phyloP scores from a whole-genome alignment of 805 yeast genomes.

The Cyberlindnera galapagoensis region DNA sequence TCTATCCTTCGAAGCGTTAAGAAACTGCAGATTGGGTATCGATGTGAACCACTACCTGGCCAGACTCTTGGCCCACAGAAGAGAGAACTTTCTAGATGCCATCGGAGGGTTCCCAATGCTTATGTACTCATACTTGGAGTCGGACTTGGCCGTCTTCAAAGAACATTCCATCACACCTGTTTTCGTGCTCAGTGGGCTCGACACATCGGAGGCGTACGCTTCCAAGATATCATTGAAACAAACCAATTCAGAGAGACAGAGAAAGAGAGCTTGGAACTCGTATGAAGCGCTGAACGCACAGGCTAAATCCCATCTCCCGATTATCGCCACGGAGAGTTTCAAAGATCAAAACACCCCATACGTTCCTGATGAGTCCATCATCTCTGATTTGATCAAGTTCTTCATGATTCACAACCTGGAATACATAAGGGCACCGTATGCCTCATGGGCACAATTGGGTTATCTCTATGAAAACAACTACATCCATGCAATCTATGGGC shows the following conservation, averaged over 20 bases:
- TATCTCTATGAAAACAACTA: constrained; percentile 51
- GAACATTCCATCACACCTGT: constrained; percentile 67
- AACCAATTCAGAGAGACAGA: constrained; percentile 27
- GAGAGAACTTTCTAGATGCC: constrained; percentile 67
- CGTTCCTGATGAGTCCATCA: constrained; percentile 42
- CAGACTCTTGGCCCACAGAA: constrained; percentile 50
- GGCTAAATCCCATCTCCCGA: constrained; percentile 18
- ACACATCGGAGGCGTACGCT: constrained; percentile 30
- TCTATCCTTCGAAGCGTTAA: constrained; percentile 56
- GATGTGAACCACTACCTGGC: constrained; percentile 78
- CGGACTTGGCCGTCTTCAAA: constrained; percentile 56
- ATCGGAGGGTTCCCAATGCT: constrained; percentile 77
- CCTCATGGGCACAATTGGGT: constrained; percentile 73
- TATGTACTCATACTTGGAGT: constrained; percentile 45
- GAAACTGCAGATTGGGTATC: constrained; percentile 68
- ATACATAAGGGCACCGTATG: constrained; percentile 75
- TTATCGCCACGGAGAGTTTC: constrained; percentile 39
- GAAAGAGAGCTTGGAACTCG: constrained; percentile 42
- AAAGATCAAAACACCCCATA: constrained; percentile 41
- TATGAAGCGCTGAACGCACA: constrained; percentile 19
- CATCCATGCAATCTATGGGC: constrained; percentile 76
- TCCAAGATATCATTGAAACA: constrained; percentile 32
- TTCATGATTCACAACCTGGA: constrained; percentile 52
- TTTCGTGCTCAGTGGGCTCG: constrained; percentile 70
- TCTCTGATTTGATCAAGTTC: constrained; percentile 48